Percentiles rank a stretch among this genome's conserved stretches.
Conservation (phyloP, 1,284 basidiomycete species). For the Pseudozyma sp. region DNA sequence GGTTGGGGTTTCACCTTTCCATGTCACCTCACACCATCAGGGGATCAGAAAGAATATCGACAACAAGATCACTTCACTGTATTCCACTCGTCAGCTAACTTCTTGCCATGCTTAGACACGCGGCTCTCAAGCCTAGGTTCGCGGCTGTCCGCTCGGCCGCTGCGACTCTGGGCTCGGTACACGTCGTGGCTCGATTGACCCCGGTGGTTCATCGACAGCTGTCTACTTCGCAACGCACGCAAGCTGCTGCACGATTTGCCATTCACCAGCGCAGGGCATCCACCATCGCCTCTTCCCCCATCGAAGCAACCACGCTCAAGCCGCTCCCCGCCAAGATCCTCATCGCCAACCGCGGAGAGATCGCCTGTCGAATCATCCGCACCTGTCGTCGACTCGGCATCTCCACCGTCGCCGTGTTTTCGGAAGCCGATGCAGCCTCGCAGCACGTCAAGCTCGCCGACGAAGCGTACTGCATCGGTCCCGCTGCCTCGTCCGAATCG, state of each 20-base stretch:
- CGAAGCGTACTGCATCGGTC: constrained; percentile 92
- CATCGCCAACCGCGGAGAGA: constrained; percentile 80
- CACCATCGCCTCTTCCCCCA: constrained; percentile 9
- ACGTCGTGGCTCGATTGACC: constrained; percentile 1
- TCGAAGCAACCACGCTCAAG: constrained; percentile 6
- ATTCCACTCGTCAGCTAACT: too few species aligned
- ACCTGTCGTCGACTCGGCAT: constrained; percentile 89
- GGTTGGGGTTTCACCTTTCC: too few species aligned
- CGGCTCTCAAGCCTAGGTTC: constrained; percentile 24
- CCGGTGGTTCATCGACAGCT: constrained; percentile 8
- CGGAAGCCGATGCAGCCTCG: constrained; percentile 81
- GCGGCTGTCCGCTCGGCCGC: constrained; percentile 3
- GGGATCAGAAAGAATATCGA: not conserved
- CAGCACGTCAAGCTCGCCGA: constrained; percentile 86
- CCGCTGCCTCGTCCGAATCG: constrained; percentile 85
- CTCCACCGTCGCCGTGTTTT: constrained; percentile 89
- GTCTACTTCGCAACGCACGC: constrained; percentile 3
- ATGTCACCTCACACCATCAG: not conserved
- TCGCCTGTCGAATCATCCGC: constrained; percentile 89
- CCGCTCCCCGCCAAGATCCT: constrained; percentile 58
- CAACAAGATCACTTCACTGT: too few species aligned
- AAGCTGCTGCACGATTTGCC: not conserved
- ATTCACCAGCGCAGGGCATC: not conserved
- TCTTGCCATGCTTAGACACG: not conserved
- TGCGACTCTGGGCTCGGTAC: constrained; percentile 2